These are phyloP conservation scores for Magnolia sinica DNA, from an alignment of 164 flowering plant species.

Conservation along the genomic window DNA sequence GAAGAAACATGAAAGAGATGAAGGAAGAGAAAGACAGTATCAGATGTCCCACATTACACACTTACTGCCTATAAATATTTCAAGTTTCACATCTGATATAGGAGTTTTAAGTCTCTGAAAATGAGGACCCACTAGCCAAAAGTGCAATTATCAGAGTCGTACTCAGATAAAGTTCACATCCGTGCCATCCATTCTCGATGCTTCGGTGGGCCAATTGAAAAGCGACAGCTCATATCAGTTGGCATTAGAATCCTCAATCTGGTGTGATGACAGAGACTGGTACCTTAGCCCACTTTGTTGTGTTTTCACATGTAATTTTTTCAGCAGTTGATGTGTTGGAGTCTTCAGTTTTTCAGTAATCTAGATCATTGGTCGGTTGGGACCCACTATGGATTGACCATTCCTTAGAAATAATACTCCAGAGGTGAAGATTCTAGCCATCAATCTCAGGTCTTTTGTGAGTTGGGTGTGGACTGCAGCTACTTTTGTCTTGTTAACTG, in stretches of 20 bases:
- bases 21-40: not conserved
- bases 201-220: not conserved
- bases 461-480: too few relatives aligned
- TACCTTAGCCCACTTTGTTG: not conserved
- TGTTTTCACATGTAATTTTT: not conserved
- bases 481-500: too few relatives aligned
- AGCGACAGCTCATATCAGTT: not conserved
- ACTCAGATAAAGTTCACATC: not conserved
- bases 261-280: constrained; percentile 2
- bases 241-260: not conserved
- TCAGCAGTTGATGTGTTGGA: not conserved
- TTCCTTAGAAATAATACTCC: not conserved
- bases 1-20: too few relatives aligned
- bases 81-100: not conserved
- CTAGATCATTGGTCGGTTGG: not conserved
- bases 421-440: not conserved
- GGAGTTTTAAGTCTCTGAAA: not conserved
- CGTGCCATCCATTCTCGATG: constrained; percentile 5
- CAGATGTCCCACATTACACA: not conserved
- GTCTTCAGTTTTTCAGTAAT: too few relatives aligned
- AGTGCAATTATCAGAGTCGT: not conserved
- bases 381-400: not conserved
- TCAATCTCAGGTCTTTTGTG: not conserved
- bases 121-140: not conserved
- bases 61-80: not conserved